Conservation (phyloP, 306 rosid species). For the Erythrophleum fordii region DNA sequence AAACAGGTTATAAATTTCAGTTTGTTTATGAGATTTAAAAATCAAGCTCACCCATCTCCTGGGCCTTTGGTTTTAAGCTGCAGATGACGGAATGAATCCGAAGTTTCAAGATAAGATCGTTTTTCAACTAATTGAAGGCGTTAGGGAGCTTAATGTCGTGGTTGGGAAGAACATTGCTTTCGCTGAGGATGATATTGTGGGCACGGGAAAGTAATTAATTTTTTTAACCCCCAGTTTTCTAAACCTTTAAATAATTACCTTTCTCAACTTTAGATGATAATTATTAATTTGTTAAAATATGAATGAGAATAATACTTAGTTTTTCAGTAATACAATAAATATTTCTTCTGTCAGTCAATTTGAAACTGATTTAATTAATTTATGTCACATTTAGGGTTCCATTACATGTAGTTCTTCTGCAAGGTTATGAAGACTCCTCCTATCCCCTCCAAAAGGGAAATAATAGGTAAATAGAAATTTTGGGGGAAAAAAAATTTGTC, state of each 20-base stretch:
- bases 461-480: slow-evolving; percentile 44
- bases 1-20: no score
- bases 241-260: no score
- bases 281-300: no score
- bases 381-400: slow-evolving; percentile 48
- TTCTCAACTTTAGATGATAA: no score
- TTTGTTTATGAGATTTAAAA: neutral
- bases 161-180: neutral
- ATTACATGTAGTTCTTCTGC: slow-evolving; percentile 53
- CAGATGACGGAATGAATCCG: neutral
- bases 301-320: no score
- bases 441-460: slow-evolving; percentile 61
- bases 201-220: neutral
- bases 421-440: slow-evolving; percentile 56
- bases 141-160: neutral
- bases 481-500: neutral
- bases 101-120: neutral
- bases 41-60: no score
- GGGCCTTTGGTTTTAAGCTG: neutral
- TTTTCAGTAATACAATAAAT: no score
- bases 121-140: neutral
- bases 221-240: no score
- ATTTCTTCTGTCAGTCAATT: no score
- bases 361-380: no score
- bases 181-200: neutral